Evolutionary conservation across 2,329 filamentous ascomycete genomes (phyloP), one percentile per base, ranked within the genome.

Genomic region (Aspergillus sp.): DNA sequence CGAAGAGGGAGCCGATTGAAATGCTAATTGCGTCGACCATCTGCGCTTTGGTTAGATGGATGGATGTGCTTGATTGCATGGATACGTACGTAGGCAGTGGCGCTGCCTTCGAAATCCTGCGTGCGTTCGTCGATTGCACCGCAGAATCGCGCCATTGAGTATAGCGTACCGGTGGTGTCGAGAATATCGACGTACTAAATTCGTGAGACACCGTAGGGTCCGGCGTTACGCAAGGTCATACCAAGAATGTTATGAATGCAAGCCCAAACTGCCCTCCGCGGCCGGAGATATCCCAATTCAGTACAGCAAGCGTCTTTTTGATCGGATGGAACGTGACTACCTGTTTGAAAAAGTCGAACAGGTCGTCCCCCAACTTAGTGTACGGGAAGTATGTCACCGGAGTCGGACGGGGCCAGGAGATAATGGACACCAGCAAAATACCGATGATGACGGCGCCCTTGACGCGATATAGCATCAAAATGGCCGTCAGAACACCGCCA

Each of bases 101-200:
- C 80, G 11, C 82, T 88, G 36, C 85, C 82, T 57, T 93, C 85
- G 41, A 93, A 93, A 53, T 93, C 86, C 51, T 86, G 80, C 0
- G 85, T 91, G 31, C 76, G 72, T 46, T 84, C 80, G 45, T 93
- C 82, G 51, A 93, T 80, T 35, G 82, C 75, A 27, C 82, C 77
- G 44, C 80, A 80, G 58, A 89, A 91, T 17, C 80, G 78, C 12
- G 86, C 86, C 85, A 93, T 93, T 13, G 83, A 83, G 63, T 93
- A 93, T 37, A 93, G 66, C 1, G 85, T 93, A 47, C 84, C 86
- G 0, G 86, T 93, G 44, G 77, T 80, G 58, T 93, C 86, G 27
- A 93, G 74, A 40, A 93, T 89, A 50, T 93, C 86, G 43, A 93
- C 85, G 50, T 93, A 93, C 52, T 55, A 29, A 3, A 4, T 4